phyloP scores from a whole-genome alignment of 257 asterid genomes.

The Solanum lycopersicoides region DNA sequence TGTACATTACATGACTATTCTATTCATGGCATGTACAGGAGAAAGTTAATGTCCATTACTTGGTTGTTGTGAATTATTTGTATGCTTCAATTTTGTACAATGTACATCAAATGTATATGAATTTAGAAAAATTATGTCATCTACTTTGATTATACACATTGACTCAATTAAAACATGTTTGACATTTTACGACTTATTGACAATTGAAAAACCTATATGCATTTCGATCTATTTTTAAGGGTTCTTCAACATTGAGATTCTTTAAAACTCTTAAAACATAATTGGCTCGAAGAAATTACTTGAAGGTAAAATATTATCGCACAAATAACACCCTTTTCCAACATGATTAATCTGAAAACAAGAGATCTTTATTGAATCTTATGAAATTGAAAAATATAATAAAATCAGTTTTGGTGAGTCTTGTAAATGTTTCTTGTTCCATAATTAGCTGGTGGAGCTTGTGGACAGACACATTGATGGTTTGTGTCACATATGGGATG shows the following conservation, averaged over 20 bases:
- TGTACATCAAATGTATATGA: background rate
- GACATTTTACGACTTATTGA: too few species aligned
- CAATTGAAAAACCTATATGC: background rate
- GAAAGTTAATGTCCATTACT: too few species aligned
- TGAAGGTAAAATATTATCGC: background rate
- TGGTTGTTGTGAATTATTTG: background rate
- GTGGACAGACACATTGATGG: background rate
- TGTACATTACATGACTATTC: background rate
- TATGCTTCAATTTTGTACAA: slow-evolving; percentile 32
- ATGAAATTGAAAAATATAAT: background rate
- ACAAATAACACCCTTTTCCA: background rate
- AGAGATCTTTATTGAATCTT: background rate
- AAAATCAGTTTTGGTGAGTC: background rate
- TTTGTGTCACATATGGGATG: background rate
- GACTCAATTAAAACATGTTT: background rate
- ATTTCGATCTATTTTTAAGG: background rate
- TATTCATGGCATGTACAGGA: too few species aligned
- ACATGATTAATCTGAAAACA: background rate
- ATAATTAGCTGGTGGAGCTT: background rate
- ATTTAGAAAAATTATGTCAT: background rate
- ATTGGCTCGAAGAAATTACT: background rate
- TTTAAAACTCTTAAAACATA: background rate
- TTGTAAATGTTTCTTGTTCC: background rate
- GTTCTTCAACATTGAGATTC: background rate
- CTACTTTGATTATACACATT: background rate